Conservation (phyloP, 108 stramenopile species). For the Skeletonema costatum region DNA sequence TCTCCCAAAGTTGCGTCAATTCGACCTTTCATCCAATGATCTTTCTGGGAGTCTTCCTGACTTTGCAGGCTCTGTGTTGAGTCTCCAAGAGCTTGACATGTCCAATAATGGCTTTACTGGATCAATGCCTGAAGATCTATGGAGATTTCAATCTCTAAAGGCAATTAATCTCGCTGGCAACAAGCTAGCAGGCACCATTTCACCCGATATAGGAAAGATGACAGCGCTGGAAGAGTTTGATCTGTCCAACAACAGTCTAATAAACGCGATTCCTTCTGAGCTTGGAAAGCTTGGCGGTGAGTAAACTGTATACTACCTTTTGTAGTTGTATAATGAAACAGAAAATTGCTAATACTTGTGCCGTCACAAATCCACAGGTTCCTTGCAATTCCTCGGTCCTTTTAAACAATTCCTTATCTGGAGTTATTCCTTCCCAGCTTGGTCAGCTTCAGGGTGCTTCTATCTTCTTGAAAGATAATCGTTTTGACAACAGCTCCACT, state of each 20-base stretch:
- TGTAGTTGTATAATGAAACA: background rate
- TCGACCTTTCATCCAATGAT: constrained; percentile 1
- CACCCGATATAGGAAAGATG: no score
- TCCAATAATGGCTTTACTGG: constrained; percentile 8
- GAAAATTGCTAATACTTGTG: background rate
- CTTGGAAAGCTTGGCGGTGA: no score
- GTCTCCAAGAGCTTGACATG: background rate
- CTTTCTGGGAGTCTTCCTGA: constrained; percentile 24
- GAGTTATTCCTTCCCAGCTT: no score
- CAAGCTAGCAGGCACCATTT: no score
- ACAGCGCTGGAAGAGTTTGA: no score
- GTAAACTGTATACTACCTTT: background rate
- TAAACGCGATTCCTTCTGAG: no score
- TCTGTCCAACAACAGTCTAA: no score
- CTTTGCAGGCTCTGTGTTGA: background rate
- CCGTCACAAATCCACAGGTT: background rate
- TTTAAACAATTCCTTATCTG: no score
- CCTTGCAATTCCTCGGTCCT: background rate
- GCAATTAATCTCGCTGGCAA: background rate
- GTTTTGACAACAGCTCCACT: background rate
- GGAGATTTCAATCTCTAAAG: background rate
- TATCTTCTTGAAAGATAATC: no score
- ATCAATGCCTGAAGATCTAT: constrained; percentile 8
- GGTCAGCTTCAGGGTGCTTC: no score
- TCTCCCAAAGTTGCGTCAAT: background rate